These are phyloP conservation scores for Lablab purpureus DNA, from an alignment of 306 rosid species.

Conservation along the genomic window DNA sequence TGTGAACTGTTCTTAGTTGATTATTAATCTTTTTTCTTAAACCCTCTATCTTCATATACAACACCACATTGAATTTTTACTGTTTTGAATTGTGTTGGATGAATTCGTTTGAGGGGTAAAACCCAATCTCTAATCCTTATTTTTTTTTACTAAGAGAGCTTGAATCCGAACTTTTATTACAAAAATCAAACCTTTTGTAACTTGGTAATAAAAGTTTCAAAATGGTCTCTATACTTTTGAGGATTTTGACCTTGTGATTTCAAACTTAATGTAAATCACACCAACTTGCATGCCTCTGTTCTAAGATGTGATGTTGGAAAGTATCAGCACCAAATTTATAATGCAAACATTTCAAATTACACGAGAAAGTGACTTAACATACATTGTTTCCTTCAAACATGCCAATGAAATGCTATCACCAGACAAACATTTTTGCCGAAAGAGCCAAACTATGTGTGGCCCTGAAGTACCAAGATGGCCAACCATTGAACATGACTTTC, in stretches of 20 bases:
- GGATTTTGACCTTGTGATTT: not conserved
- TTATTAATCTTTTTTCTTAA: too few species aligned
- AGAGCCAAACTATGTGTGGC: constrained; percentile 34
- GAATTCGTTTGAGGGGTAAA: too few species aligned
- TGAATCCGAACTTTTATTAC: too few species aligned
- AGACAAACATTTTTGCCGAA: not conserved
- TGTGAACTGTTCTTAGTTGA: too few species aligned
- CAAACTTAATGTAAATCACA: not conserved
- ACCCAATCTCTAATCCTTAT: too few species aligned
- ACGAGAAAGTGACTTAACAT: not conserved
- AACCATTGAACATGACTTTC: constrained; percentile 18
- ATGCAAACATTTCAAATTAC: not conserved
- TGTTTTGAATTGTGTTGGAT: too few species aligned
- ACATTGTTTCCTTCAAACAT: not conserved
- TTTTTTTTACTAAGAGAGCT: too few species aligned
- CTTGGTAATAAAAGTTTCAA: not conserved
- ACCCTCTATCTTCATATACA: too few species aligned
- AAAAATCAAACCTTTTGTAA: too few species aligned
- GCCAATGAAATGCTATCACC: not conserved
- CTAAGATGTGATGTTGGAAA: not conserved
- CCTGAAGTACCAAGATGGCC: constrained; percentile 37
- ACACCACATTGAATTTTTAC: too few species aligned
- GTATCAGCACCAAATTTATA: not conserved
- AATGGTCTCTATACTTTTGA: not conserved
- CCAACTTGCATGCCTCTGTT: not conserved